phyloP scores from a whole-genome alignment of 805 yeast species.

The Hanseniaspora vineae region DNA sequence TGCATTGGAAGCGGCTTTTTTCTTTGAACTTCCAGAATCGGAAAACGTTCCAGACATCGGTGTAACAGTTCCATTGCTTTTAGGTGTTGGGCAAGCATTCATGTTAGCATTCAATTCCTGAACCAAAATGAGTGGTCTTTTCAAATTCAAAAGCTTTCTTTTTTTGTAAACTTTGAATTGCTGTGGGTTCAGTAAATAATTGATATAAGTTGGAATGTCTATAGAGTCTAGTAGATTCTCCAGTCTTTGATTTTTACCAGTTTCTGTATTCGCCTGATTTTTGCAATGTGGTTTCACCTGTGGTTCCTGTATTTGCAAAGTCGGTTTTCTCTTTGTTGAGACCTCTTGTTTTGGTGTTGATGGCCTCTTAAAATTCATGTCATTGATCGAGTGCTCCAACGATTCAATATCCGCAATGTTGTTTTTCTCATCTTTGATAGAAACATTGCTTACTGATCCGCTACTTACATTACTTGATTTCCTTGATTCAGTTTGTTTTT shows the following conservation, averaged over 20 bases:
- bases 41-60: neutral
- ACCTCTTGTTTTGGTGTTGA: too few species aligned
- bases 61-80: slow-evolving; percentile 7
- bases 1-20: slow-evolving; percentile 1
- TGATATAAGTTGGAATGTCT: slow-evolving; percentile 26
- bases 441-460: too few species aligned
- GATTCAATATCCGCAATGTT: too few species aligned
- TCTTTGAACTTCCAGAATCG: neutral
- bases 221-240: slow-evolving; percentile 11
- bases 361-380: too few species aligned
- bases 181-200: slow-evolving; percentile 38
- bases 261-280: neutral
- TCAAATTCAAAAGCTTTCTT: slow-evolving; percentile 32
- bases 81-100: neutral
- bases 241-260: neutral
- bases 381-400: too few species aligned
- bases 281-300: neutral
- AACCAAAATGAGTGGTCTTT: slow-evolving; percentile 46
- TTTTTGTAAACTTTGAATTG: slow-evolving; percentile 38
- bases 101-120: slow-evolving; percentile 38
- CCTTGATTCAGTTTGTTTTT: too few species aligned
- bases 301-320: neutral
- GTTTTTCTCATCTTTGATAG: too few species aligned
- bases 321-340: too few species aligned
- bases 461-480: neutral